phyloP scores from a whole-genome alignment of 371 early-diverging fungal genomes.

The Haplosporangium sp. region DNA sequence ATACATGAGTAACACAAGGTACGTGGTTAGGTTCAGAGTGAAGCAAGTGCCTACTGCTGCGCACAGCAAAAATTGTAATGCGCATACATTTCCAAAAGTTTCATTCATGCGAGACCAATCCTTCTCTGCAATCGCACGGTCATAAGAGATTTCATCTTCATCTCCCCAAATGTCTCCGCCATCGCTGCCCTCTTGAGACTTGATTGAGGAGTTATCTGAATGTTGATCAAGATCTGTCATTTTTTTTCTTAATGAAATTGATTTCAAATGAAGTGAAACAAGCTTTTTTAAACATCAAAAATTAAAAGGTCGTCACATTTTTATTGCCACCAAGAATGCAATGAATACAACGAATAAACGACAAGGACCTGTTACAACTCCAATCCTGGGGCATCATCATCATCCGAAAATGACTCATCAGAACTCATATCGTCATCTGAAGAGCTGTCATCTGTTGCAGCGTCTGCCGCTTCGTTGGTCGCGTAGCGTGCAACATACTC shows the following conservation, averaged over 20 bases:
- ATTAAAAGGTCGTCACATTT: constrained; percentile 1
- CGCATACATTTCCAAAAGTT: constrained; percentile 40
- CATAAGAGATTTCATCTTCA: constrained; percentile 34
- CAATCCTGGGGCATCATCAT: constrained; percentile 83
- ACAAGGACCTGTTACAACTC: constrained; percentile 65
- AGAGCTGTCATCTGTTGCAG: constrained; percentile 79
- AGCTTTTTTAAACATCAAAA: neutral
- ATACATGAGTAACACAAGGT: neutral
- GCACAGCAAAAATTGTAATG: constrained; percentile 1
- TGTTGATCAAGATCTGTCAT: constrained; percentile 42
- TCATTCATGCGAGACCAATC: constrained; percentile 52
- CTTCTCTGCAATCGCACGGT: constrained; percentile 46
- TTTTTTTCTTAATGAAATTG: neutral
- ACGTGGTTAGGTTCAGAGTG: neutral
- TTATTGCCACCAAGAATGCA: neutral
- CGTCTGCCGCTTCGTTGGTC: constrained; percentile 89
- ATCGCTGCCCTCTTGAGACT: constrained; percentile 21
- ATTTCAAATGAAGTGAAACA: neutral
- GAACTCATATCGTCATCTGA: constrained; percentile 86
- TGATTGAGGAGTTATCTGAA: constrained; percentile 14
- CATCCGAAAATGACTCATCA: constrained; percentile 80
- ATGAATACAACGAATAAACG: neutral
- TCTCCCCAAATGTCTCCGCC: constrained; percentile 49
- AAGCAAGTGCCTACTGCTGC: neutral
- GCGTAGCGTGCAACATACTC: constrained; percentile 90